Conservation (phyloP, 2,329 filamentous ascomycete species). For the Plectosphaerella sp. region DNA sequence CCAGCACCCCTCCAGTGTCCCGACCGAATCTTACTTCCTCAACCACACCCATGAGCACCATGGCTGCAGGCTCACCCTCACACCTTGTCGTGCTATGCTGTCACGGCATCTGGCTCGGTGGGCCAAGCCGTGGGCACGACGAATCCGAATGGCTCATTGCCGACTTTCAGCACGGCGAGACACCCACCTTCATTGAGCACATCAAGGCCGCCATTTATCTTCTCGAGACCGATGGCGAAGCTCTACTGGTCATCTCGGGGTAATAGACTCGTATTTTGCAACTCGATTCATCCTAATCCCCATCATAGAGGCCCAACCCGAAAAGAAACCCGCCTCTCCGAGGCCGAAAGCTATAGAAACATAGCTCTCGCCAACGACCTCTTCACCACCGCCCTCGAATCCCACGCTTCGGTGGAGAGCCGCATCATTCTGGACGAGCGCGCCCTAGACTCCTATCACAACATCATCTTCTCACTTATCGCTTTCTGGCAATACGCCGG, state of each 20-base stretch:
- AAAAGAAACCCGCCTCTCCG: slow-evolving; percentile 47
- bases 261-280: slow-evolving; percentile 28
- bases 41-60: not conserved
- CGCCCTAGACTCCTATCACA: slow-evolving; percentile 83
- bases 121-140: slow-evolving; percentile 42
- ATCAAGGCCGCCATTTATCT: slow-evolving; percentile 58
- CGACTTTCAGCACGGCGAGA: slow-evolving; percentile 73
- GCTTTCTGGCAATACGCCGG: slow-evolving; percentile 47
- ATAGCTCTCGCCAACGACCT: slow-evolving; percentile 42
- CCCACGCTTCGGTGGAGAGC: slow-evolving; percentile 1
- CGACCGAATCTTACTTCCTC: too few species aligned
- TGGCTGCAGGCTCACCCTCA: slow-evolving; percentile 17
- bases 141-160: slow-evolving; percentile 70
- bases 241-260: slow-evolving; percentile 69
- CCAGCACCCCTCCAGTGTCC: too few species aligned
- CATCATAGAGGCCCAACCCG: slow-evolving; percentile 57
- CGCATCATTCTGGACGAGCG: slow-evolving; percentile 60
- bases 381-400: slow-evolving; percentile 32
- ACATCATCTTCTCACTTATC: slow-evolving; percentile 70
- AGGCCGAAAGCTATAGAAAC: slow-evolving; percentile 60
- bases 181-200: slow-evolving; percentile 74
- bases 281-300: not conserved
- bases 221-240: slow-evolving; percentile 39
- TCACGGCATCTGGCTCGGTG: slow-evolving; percentile 72
- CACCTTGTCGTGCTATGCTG: slow-evolving; percentile 79